Conservation (phyloP, 2,329 filamentous ascomycete genomes). For the Cercospora zeae-maydis region DNA sequence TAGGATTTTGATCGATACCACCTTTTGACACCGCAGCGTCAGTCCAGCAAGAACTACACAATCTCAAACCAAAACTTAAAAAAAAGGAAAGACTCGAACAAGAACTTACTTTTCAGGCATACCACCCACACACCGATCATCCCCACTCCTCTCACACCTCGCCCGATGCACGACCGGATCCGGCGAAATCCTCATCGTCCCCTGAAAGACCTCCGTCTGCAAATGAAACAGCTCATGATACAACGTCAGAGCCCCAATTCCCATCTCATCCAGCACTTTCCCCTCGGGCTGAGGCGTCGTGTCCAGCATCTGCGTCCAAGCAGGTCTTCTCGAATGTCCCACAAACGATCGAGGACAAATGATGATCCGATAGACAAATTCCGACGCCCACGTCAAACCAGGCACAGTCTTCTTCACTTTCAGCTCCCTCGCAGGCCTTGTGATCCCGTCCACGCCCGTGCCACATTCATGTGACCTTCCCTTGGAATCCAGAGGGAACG, state of each 20-base stretch:
- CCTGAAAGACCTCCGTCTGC: background rate
- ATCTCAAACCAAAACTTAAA: background rate
- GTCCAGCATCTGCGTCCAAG: background rate
- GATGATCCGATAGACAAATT: background rate
- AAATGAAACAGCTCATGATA: background rate
- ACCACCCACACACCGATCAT: background rate
- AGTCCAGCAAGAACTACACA: background rate
- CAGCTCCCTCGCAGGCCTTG: background rate
- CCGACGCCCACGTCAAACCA: background rate
- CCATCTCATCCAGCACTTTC: background rate
- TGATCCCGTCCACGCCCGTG: background rate
- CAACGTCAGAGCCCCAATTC: background rate
- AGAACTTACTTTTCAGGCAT: background rate
- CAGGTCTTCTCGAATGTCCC: background rate
- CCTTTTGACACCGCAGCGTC: background rate
- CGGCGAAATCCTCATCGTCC: background rate
- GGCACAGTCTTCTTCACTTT: background rate
- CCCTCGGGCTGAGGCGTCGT: background rate
- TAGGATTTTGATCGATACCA: background rate
- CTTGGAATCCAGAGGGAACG: background rate
- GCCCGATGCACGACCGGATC: background rate
- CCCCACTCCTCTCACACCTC: background rate
- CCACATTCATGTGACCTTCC: background rate
- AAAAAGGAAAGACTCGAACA: background rate
- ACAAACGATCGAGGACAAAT: background rate